Base-by-base conservation (phyloP, 2,329 filamentous ascomycete genomes). In the Apiospora hydei region DNA sequence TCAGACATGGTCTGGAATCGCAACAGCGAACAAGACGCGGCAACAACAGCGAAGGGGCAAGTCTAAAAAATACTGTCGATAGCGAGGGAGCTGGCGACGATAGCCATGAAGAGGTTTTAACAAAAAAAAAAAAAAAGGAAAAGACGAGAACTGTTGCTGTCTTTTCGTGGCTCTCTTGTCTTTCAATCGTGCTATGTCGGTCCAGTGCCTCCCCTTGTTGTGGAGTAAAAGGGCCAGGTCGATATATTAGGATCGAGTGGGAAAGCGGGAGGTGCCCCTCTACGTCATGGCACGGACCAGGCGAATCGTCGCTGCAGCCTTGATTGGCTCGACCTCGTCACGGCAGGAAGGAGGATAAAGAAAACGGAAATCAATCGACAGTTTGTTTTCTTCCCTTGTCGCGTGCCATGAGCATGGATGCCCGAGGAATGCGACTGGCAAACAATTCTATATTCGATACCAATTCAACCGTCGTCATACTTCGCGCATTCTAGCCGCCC, bases 1-100 rank as follows among this genome's bases (percentile, higher is more conserved):
- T 73, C 72, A 44, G 72, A 70, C 72, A 73, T 73, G 67, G 26
- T 41, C 43, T 46, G 24, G 46, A 11, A 47, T 68, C 18, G 18
- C 18, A n/a, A 21, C 34, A n/a, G 30, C 34, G 34, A 21, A 18
- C 16, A 66, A 43, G 18, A 18, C 53, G 34, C 30, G 10, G 41
- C 57, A n/a, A 41, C 57, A 26, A 49, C 44, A 43, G 34, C 47
- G 34, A 30, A 41, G 34, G 57, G 57, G 11, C 5, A 24, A 41
- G 18, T n/a, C 30, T 64, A 64, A 64, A 38, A 64, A n/a, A 64
- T 64, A 64, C 34, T n/a, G 57, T 64, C 10, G 57, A 41, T 7
- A 41, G 30, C 57, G 11, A 64, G 34, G 57, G 21, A 24, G 21
- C 41, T 14, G 57, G 14, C 34, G 57, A 8, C 57, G 34, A 64